Conservation (phyloP, 805 yeast species). For the Saccharomyces paradoxus region DNA sequence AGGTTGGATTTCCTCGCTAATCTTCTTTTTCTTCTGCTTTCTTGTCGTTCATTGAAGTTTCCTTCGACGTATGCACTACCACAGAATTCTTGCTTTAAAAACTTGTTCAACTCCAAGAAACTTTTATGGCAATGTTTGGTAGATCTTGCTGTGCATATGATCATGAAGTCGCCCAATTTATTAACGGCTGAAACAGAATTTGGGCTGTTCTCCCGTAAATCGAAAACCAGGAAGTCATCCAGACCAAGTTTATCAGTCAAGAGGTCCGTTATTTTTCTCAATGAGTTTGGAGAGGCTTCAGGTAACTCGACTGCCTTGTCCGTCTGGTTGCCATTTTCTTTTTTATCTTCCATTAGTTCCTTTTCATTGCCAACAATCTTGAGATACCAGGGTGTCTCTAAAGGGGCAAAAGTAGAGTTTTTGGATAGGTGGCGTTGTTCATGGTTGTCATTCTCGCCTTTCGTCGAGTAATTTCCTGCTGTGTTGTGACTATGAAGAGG, state of each 20-base stretch:
- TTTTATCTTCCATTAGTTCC: constrained; percentile 30
- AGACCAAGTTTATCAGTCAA: constrained; percentile 59
- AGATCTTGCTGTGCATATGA: constrained; percentile 70
- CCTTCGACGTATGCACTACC: constrained; percentile 61
- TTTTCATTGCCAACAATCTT: constrained; percentile 33
- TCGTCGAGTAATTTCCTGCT: neutral
- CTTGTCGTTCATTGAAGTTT: constrained; percentile 47
- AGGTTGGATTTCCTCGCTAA: constrained; percentile 47
- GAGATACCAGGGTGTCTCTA: constrained; percentile 52
- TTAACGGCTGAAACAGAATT: constrained; percentile 33
- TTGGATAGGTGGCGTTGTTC: neutral
- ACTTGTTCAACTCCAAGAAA: constrained; percentile 46
- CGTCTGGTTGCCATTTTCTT: constrained; percentile 14
- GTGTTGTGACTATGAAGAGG: neutral
- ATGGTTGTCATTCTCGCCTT: neutral
- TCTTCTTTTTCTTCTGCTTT: constrained; percentile 44
- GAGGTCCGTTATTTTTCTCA: constrained; percentile 31
- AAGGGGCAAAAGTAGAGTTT: neutral
- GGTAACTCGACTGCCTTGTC: constrained; percentile 52
- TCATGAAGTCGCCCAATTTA: constrained; percentile 39
- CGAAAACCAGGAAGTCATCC: constrained; percentile 53
- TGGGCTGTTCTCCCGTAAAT: constrained; percentile 41
- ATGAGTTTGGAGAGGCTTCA: constrained; percentile 42
- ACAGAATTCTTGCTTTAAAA: constrained; percentile 46
- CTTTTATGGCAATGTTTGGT: constrained; percentile 70